Evolutionary conservation across 73 alveolate species (phyloP).

Genomic region (Paraurostyla sp.): DNA sequence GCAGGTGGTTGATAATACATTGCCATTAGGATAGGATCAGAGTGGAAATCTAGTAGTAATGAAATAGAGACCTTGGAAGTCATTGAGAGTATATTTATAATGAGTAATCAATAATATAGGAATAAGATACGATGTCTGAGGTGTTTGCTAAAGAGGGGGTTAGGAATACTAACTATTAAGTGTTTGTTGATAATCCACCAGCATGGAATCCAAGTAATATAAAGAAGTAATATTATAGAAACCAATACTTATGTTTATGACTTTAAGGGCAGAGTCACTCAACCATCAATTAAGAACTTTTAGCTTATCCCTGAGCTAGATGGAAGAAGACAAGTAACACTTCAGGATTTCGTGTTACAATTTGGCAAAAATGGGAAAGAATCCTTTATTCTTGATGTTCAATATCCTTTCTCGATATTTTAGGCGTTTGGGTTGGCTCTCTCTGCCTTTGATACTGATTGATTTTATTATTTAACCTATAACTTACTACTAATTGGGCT

Average conservation of each 20-base stretch:
- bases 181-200: slow-evolving; percentile 64
- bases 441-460: slow-evolving; percentile 78
- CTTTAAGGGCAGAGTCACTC: slow-evolving; percentile 91
- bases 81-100: slow-evolving; percentile 7
- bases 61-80: slow-evolving; percentile 49
- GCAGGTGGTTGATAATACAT: background rate
- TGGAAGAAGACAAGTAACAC: slow-evolving; percentile 69
- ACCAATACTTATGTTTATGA: slow-evolving; percentile 85
- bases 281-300: slow-evolving; percentile 89
- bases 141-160: slow-evolving; percentile 23
- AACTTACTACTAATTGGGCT: background rate
- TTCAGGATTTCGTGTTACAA: slow-evolving; percentile 56
- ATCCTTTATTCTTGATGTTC: slow-evolving; percentile 80
- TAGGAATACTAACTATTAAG: slow-evolving; percentile 15
- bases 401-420: slow-evolving; percentile 82
- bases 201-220: slow-evolving; percentile 63
- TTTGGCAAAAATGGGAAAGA: slow-evolving; percentile 86
- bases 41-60: slow-evolving; percentile 38
- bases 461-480: background rate
- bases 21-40: slow-evolving; percentile 33
- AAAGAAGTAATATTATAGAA: too few relatives aligned
- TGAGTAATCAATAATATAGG: background rate
- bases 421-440: slow-evolving; percentile 87
- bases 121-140: slow-evolving; percentile 41
- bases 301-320: slow-evolving; percentile 77